Percentiles rank a stretch among this genome's conserved stretches.
phyloP scores from a whole-genome alignment of 2,329 filamentous ascomycete genomes.

The Emericellopsis atlantica region DNA sequence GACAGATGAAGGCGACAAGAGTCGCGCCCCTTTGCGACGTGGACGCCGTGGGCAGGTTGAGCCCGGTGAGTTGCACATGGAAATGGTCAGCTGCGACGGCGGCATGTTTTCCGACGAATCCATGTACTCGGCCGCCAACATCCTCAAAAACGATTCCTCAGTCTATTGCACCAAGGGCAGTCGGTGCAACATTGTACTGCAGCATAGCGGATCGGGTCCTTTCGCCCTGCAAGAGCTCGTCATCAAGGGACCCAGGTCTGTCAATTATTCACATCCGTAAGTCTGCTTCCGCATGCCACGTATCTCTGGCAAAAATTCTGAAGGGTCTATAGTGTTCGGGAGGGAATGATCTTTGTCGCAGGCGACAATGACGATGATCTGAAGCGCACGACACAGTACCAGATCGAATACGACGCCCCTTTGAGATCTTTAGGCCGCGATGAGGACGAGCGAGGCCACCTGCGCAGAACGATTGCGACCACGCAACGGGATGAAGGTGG shows the following conservation, averaged over 20 bases:
- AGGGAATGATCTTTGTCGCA: slow-evolving; percentile 83
- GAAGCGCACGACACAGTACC: slow-evolving; percentile 59
- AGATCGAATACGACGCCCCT: slow-evolving; percentile 47
- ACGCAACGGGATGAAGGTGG: slow-evolving; percentile 39
- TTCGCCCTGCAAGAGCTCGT: slow-evolving; percentile 79
- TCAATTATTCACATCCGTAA: slow-evolving; percentile 76
- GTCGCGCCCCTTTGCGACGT: slow-evolving; percentile 56
- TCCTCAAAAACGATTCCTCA: slow-evolving; percentile 67
- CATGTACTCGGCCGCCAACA: slow-evolving; percentile 62
- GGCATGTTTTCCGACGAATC: slow-evolving; percentile 54
- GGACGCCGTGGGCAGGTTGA: slow-evolving; percentile 82
- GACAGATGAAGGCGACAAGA: slow-evolving; percentile 38
- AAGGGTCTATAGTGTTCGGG: slow-evolving; percentile 47
- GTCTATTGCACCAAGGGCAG: slow-evolving; percentile 88
- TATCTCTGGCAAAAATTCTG: not conserved
- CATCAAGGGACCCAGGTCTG: slow-evolving; percentile 67
- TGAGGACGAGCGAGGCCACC: slow-evolving; percentile 6
- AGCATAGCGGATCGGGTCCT: slow-evolving; percentile 65
- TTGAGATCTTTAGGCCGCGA: slow-evolving; percentile 3
- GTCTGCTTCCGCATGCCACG: slow-evolving; percentile 19
- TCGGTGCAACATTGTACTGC: slow-evolving; percentile 74
- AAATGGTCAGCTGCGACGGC: slow-evolving; percentile 81
- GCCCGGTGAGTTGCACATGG: slow-evolving; percentile 69
- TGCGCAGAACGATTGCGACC: slow-evolving; percentile 32
- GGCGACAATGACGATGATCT: slow-evolving; percentile 74